phyloP scores from a whole-genome alignment of 2,329 filamentous ascomycete species.

The Diaporthe australafricana region DNA sequence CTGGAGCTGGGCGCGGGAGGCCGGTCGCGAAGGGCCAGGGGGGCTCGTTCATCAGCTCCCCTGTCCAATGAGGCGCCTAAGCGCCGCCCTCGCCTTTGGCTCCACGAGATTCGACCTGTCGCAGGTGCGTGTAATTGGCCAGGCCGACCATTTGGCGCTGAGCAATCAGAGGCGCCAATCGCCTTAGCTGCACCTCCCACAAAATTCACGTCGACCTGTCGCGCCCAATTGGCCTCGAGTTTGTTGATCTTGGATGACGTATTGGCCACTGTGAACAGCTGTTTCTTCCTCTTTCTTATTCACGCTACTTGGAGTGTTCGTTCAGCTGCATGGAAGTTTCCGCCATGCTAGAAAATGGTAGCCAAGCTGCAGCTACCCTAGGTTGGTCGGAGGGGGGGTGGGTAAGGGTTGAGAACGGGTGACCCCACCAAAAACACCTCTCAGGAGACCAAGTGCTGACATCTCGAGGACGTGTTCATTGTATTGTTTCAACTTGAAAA shows the following conservation, averaged over 20 bases:
- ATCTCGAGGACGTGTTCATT: background rate
- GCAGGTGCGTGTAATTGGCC: conserved; percentile 34
- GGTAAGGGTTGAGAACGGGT: conserved; percentile 15
- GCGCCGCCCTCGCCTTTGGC: conserved; percentile 24
- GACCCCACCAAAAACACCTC: background rate
- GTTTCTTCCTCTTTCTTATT: background rate
- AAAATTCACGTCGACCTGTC: background rate
- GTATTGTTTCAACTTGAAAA: background rate
- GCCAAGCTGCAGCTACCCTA: background rate
- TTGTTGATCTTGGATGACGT: conserved; percentile 19
- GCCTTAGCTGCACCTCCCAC: conserved; percentile 12
- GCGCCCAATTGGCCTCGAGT: background rate
- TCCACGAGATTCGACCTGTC: conserved; percentile 37
- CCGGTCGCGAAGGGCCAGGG: conserved; percentile 13
- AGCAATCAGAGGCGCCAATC: conserved; percentile 34
- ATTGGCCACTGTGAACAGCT: background rate
- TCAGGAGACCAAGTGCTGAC: background rate
- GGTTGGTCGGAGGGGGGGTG: background rate
- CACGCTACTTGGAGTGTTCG: conserved; percentile 5
- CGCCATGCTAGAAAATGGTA: background rate
- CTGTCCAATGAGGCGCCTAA: conserved; percentile 33
- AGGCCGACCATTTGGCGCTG: conserved; percentile 23
- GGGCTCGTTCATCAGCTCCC: conserved; percentile 16
- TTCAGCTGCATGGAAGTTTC: background rate
- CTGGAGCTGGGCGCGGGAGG: conserved; percentile 14